A percentile compares a stretch with the other conserved stretches of the same genome.
phyloP scores from a whole-genome alignment of 1,284 basidiomycete species.

The Malassezia brasiliensis region DNA sequence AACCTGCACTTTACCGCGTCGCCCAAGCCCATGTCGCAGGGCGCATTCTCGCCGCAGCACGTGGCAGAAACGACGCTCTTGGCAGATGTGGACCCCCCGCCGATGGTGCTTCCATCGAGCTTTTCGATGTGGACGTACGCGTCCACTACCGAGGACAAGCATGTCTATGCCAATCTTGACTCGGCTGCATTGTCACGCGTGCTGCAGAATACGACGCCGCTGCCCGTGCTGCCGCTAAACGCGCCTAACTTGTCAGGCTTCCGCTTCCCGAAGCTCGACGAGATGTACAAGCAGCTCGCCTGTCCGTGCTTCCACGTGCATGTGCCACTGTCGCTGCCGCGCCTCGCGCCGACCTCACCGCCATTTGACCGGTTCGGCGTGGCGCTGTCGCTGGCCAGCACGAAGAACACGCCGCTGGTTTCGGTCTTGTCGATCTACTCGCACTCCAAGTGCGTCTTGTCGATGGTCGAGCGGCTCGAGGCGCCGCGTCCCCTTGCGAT shows the following conservation, averaged over 20 bases:
- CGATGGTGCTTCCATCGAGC: constrained; percentile 31
- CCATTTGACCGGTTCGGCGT: constrained; percentile 40
- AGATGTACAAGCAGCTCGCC: constrained; percentile 46
- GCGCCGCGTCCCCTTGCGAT: constrained; percentile 36
- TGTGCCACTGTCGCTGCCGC: constrained; percentile 47
- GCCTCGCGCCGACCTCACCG: constrained; percentile 28
- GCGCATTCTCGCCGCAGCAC: constrained; percentile 11
- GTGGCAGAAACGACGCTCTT: not conserved
- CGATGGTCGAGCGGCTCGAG: constrained; percentile 42
- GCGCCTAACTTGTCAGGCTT: constrained; percentile 29
- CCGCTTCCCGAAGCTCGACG: constrained; percentile 45
- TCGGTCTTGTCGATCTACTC: constrained; percentile 49
- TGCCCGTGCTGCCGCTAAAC: constrained; percentile 34
- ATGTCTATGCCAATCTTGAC: constrained; percentile 42
- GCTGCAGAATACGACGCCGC: constrained; percentile 25
- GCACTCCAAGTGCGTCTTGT: constrained; percentile 44
- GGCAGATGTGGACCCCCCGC: not conserved
- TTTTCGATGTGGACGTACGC: constrained; percentile 47
- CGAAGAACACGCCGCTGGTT: constrained; percentile 30
- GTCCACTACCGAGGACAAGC: constrained; percentile 34
- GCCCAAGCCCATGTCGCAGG: constrained; percentile 19
- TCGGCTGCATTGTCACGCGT: constrained; percentile 31
- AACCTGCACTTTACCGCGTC: constrained; percentile 28
- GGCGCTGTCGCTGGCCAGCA: constrained; percentile 41
- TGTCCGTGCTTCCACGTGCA: constrained; percentile 50